Evolutionary conservation across 345 rosid species (phyloP).

Genomic region (Firmiana major): DNA sequence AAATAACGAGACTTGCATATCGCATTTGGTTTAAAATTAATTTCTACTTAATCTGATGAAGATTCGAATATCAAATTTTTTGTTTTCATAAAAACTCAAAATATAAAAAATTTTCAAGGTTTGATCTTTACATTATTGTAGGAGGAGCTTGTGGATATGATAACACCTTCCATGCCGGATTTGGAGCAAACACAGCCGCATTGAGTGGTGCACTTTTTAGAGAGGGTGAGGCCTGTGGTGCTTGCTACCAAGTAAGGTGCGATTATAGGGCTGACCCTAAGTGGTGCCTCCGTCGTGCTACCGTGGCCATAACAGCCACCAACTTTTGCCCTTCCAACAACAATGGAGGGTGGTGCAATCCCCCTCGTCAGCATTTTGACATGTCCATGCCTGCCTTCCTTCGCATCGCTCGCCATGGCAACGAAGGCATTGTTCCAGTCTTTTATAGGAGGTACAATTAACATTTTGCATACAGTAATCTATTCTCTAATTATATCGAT

Average conservation of each 20-base stretch:
- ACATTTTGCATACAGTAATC: neutral
- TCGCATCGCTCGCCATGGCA: constrained; percentile 60
- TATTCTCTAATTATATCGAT: neutral
- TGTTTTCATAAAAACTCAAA: no score
- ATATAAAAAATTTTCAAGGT: no score
- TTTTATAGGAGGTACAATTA: constrained; percentile 47
- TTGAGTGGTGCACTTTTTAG: constrained; percentile 59
- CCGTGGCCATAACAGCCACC: constrained; percentile 69
- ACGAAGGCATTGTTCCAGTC: constrained; percentile 76
- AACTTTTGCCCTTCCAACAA: constrained; percentile 80
- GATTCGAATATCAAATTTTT: no score
- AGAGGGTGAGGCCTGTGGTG: constrained; percentile 73
- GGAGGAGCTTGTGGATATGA: constrained; percentile 84
- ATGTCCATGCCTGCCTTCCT: constrained; percentile 75
- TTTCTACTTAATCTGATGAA: no score
- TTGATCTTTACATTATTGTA: neutral
- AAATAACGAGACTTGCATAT: no score
- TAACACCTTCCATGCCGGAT: constrained; percentile 68
- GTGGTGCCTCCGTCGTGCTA: constrained; percentile 63
- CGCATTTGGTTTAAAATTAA: no score
- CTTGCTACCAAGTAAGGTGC: constrained; percentile 66
- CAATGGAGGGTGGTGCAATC: constrained; percentile 79
- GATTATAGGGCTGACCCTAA: constrained; percentile 56
- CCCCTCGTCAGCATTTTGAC: constrained; percentile 60
- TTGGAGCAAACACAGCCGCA: constrained; percentile 71